These are phyloP conservation scores for Orbilia quercus DNA, from an alignment of 2,329 filamentous ascomycete genomes.

Conservation along the genomic window DNA sequence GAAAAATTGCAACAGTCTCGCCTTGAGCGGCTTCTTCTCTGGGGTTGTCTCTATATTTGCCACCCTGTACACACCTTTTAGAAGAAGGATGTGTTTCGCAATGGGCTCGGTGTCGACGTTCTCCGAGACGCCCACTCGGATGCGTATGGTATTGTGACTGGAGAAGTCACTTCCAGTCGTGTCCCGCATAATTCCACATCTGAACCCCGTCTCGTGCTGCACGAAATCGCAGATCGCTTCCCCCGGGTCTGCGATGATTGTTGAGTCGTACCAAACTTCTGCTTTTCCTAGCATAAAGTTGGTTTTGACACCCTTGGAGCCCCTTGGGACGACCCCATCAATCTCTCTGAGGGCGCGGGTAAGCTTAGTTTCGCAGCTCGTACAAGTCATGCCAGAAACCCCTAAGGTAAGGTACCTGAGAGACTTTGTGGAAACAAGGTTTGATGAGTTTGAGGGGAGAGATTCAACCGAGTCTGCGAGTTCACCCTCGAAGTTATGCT, in stretches of 20 bases:
- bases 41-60: background rate
- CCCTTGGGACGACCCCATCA: constrained; percentile 28
- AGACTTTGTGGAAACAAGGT: constrained; percentile 13
- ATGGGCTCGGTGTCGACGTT: constrained; percentile 11
- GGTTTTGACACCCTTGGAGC: constrained; percentile 38
- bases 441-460: constrained; percentile 22
- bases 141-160: constrained; percentile 10
- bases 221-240: constrained; percentile 35
- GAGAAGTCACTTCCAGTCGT: constrained; percentile 18
- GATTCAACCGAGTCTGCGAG: constrained; percentile 33
- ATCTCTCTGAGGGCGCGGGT: constrained; percentile 61
- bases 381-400: constrained; percentile 75
- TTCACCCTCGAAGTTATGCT: constrained; percentile 27
- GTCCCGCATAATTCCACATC: constrained; percentile 32
- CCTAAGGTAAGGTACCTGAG: constrained; percentile 32
- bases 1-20: background rate
- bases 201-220: constrained; percentile 36
- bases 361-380: constrained; percentile 76
- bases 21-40: background rate
- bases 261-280: constrained; percentile 46
- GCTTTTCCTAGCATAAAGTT: constrained; percentile 47
- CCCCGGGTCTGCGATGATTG: constrained; percentile 19
- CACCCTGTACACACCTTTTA: constrained; percentile 30
- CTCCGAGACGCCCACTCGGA: constrained; percentile 19
- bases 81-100: constrained; percentile 22